Percentiles rank a stretch among this genome's conserved stretches.
Evolutionary conservation across 768 basidiomycete species (phyloP).

Genomic region (Cubamyces sp.): DNA sequence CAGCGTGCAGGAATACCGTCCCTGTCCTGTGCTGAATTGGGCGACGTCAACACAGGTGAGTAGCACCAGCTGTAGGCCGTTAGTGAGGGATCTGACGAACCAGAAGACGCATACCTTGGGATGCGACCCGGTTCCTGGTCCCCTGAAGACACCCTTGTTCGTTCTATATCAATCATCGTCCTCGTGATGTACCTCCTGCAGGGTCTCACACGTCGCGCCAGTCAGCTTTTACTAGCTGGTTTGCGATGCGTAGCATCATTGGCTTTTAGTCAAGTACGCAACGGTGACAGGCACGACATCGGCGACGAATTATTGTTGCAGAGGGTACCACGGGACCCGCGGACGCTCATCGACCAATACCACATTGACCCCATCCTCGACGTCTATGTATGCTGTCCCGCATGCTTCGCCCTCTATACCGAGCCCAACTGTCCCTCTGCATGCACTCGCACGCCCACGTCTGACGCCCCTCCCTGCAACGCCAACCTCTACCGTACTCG

Average conservation of each 20-base stretch:
- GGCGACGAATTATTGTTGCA: neutral
- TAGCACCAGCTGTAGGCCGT: neutral
- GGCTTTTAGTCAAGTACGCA: neutral
- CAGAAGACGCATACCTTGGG: neutral
- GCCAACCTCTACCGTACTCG: too few relatives aligned
- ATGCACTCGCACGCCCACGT: too few relatives aligned
- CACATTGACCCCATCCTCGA: too few relatives aligned
- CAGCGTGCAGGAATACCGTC: neutral
- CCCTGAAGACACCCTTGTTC: neutral
- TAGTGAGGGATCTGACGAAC: neutral
- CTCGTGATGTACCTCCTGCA: neutral
- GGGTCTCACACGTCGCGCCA: neutral
- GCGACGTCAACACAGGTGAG: neutral
- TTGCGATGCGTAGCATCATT: neutral
- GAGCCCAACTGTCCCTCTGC: too few relatives aligned
- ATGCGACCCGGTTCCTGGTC: neutral
- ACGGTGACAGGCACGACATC: neutral
- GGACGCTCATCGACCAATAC: too few relatives aligned
- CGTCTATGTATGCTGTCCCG: too few relatives aligned
- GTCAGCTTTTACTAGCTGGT: neutral
- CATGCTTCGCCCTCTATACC: too few relatives aligned
- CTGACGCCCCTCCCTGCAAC: too few relatives aligned
- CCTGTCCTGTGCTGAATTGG: neutral
- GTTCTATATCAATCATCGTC: neutral
- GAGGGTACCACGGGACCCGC: neutral